These are phyloP conservation scores for Carex pumila DNA, from an alignment of 176 grass and related monocot genomes.

Conservation along the genomic window DNA sequence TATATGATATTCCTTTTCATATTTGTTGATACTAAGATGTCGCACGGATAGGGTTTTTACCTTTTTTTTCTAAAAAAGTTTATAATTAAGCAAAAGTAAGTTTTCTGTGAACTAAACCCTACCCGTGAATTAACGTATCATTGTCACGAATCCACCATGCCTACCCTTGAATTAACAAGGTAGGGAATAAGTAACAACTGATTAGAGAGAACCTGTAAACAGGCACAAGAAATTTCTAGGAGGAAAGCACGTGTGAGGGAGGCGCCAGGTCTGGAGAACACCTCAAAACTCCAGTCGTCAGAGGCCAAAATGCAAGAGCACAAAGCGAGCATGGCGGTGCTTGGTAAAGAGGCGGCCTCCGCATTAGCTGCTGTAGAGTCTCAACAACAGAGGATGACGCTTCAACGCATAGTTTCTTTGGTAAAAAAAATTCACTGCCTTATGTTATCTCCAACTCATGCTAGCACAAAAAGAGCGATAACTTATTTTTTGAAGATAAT, in stretches of 20 bases:
- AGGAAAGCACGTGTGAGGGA: constrained; percentile 87
- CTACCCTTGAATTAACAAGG: neutral
- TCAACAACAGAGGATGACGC: constrained; percentile 72
- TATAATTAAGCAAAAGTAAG: neutral
- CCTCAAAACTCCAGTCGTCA: constrained; percentile 70
- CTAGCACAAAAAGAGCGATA: neutral
- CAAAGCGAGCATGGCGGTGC: constrained; percentile 84
- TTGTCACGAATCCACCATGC: neutral
- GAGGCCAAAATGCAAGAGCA: constrained; percentile 90
- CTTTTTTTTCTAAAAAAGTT: neutral
- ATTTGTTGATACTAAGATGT: neutral
- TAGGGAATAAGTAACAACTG: neutral
- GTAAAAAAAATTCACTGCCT: constrained; percentile 24
- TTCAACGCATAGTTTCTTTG: constrained; percentile 80
- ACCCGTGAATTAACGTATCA: neutral
- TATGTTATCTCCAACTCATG: neutral
- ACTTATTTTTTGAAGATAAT: neutral
- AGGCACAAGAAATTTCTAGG: constrained; percentile 83
- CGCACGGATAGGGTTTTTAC: neutral
- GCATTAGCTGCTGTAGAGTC: constrained; percentile 83
- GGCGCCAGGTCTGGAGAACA: constrained; percentile 67
- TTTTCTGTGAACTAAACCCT: neutral
- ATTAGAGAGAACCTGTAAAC: constrained; percentile 28
- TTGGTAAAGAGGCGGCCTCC: constrained; percentile 89
- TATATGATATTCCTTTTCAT: neutral